A percentile compares a stretch with the other conserved stretches of the same genome.
Evolutionary conservation across 768 basidiomycete species (phyloP).

Genomic region (Rossbeevera mucosa): DNA sequence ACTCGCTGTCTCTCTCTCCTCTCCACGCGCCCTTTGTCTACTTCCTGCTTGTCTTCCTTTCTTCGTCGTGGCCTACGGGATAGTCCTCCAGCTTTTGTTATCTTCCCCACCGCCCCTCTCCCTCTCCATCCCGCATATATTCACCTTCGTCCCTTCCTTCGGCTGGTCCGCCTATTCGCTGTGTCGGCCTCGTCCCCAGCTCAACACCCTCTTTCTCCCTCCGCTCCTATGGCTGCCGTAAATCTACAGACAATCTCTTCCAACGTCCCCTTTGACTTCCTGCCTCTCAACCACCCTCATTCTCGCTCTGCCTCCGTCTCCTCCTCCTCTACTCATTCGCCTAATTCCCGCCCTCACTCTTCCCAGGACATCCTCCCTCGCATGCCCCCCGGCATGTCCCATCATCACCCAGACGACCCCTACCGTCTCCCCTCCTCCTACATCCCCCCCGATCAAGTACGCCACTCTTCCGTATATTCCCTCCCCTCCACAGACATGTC

Average conservation of each 20-base stretch:
- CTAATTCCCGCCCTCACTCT: constrained; percentile 72
- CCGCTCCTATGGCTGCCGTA: constrained; percentile 59
- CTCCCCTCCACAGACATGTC: constrained; percentile 39
- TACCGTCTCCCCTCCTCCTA: constrained; percentile 61
- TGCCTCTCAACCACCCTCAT: constrained; percentile 57
- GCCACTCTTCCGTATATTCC: constrained; percentile 44
- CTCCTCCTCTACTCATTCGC: constrained; percentile 68
- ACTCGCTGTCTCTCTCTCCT: constrained; percentile 9
- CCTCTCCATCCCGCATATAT: background rate
- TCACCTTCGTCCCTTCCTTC: constrained; percentile 39
- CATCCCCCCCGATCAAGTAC: constrained; percentile 41
- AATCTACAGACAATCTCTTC: constrained; percentile 70
- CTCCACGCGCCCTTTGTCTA: constrained; percentile 19
- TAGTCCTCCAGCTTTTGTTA: constrained; percentile 16
- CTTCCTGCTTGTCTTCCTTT: constrained; percentile 8
- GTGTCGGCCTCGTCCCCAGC: constrained; percentile 29
- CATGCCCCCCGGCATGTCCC: constrained; percentile 47
- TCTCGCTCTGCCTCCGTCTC: constrained; percentile 78
- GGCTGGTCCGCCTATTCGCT: constrained; percentile 57
- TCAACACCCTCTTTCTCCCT: constrained; percentile 36
- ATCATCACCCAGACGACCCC: constrained; percentile 59
- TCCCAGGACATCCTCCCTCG: constrained; percentile 61
- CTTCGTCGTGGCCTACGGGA: constrained; percentile 25
- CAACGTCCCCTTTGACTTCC: constrained; percentile 66
- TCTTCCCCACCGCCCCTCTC: background rate